Evolutionary conservation across 2,329 filamentous ascomycete genomes (phyloP), one percentile per base, ranked within the genome.

Genomic region (Fusarium continuum): DNA sequence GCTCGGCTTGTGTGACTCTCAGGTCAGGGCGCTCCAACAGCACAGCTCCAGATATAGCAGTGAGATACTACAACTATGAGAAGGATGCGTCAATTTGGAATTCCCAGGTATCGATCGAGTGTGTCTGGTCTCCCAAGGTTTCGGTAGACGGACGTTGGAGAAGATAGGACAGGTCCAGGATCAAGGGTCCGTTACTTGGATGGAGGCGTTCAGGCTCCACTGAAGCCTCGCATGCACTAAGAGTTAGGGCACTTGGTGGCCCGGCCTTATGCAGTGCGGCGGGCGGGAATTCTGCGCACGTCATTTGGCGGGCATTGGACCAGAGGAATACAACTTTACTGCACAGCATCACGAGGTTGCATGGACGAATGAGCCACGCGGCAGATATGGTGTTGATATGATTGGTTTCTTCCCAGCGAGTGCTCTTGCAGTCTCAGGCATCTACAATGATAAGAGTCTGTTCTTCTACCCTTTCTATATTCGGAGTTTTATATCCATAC

Each of bases 91-190:
- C 59, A 35, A 55, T 41, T 36, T 43, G 5, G 36, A 54, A 47
- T 46, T 43, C 20, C 43, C 16, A 23, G 41, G 16, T 47, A 40
- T 43, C 44, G 35, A 44, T 46, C 34, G 45, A 53, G 28, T 34
- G 50, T 52, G 29, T 62, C 26, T 41, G 47, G 45, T 66, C 38
- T 43, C 48, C 46, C 52, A 53, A 63, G 36, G 32, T 40, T 60
- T 61, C 29, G 47, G 55, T 50, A 38, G 61, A 47, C 51, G 63
- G 71, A 67, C 65, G 57, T 68, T 70, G 65, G 64, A 70, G 68
- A 60, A 56, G 49, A 57, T n/a, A n/a, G n/a, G n/a, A 28, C 22
- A 34, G 39, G 46, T 28, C 56, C 31, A 40, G 51, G 45, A 46
- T 56, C 56, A 46, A 60, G 41, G 45, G 45, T 50, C 44, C 47